Conservation (phyloP, 257 asterid species). For the Forsythia suspensa region DNA sequence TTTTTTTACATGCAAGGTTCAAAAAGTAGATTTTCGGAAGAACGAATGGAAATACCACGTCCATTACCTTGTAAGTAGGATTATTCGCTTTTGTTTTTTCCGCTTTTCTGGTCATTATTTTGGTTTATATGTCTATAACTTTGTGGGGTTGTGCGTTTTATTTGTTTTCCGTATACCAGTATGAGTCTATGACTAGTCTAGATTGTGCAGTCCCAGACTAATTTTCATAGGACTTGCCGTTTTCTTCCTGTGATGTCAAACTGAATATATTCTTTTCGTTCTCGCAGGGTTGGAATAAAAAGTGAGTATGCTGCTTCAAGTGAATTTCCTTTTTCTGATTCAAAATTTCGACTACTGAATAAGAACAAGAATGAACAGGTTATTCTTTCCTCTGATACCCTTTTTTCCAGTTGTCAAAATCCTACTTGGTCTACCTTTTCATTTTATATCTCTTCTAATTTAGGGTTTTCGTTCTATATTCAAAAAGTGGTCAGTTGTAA, state of each 20-base stretch:
- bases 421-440: conserved; percentile 17
- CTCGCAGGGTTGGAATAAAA: conserved; percentile 98
- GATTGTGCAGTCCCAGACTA: background rate
- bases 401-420: conserved; percentile 7
- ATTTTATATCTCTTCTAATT: background rate
- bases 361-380: conserved; percentile 9
- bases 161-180: background rate
- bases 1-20: conserved; percentile 59
- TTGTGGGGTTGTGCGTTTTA: conserved; percentile 4
- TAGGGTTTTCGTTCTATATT: background rate
- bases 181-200: background rate
- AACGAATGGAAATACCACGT: conserved; percentile 87
- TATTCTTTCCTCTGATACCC: background rate
- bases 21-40: conserved; percentile 83
- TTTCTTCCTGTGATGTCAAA: conserved; percentile 6
- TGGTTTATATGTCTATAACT: background rate
- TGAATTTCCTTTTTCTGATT: conserved; percentile 14
- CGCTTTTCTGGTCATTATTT: background rate
- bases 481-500: background rate
- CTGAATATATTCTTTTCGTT: conserved; percentile 21
- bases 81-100: conserved; percentile 11
- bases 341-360: background rate
- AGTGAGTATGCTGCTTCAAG: conserved; percentile 59
- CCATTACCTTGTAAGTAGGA: conserved; percentile 86
- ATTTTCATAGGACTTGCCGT: conserved; percentile 1